These are phyloP conservation scores for Calcarisporium arbuscula DNA, from an alignment of 2,329 filamentous ascomycete species.

Conservation along the genomic window DNA sequence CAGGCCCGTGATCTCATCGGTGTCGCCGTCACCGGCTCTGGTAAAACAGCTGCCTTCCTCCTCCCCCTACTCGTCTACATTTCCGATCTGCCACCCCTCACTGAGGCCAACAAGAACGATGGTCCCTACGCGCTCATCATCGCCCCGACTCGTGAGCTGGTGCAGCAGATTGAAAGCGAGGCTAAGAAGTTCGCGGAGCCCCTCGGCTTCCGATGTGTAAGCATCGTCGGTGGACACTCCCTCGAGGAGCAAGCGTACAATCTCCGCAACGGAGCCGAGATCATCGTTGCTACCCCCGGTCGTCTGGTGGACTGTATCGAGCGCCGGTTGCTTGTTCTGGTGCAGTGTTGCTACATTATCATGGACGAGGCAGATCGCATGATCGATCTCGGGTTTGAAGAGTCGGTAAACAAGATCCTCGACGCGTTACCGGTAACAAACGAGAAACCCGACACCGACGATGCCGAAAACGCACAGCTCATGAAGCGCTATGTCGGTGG, in stretches of 20 bases:
- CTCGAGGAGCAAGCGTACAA: conserved; percentile 91
- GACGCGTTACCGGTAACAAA: conserved; percentile 88
- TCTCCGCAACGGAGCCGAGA: conserved; percentile 87
- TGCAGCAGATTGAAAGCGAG: conserved; percentile 94
- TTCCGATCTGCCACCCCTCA: conserved; percentile 76
- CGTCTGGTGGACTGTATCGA: conserved; percentile 97
- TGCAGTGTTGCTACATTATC: conserved; percentile 97
- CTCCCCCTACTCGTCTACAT: conserved; percentile 93
- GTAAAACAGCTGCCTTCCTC: conserved; percentile 94
- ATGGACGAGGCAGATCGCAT: conserved; percentile 99
- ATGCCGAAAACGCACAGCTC: conserved; percentile 76
- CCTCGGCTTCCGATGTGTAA: conserved; percentile 89
- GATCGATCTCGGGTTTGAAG: conserved; percentile 98
- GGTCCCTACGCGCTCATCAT: conserved; percentile 97
- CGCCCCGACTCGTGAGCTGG: conserved; percentile 92
- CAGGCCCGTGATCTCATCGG: conserved; percentile 95
- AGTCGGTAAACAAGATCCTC: conserved; percentile 94
- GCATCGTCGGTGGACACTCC: conserved; percentile 94
- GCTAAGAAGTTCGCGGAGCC: conserved; percentile 87
- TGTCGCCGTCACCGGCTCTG: conserved; percentile 95
- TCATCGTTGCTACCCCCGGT: conserved; percentile 96
- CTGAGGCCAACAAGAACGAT: conserved; percentile 83
- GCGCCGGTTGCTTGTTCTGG: conserved; percentile 79
- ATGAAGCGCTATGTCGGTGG: conserved; percentile 76
- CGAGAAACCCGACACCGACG: conserved; percentile 90